phyloP scores from a whole-genome alignment of 2,329 filamentous ascomycete genomes.

The Colletotrichum cuscutae region DNA sequence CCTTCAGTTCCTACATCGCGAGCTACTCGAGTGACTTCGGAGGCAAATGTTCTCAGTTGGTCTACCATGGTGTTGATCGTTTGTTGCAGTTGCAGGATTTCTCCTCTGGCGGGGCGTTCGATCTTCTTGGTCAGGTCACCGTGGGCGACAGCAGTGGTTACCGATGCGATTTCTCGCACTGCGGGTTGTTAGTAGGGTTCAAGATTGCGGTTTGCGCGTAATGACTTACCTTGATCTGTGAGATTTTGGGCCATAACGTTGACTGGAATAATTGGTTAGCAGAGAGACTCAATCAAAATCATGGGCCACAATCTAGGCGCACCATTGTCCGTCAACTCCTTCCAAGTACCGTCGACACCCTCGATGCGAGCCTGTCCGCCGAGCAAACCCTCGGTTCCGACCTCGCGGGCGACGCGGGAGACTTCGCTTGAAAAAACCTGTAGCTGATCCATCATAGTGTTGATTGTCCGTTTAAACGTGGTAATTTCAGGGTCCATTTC shows the following conservation, averaged over 20 bases:
- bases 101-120: conserved; percentile 81
- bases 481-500: conserved; percentile 99
- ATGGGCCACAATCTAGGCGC: conserved; percentile 33
- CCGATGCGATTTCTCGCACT: conserved; percentile 86
- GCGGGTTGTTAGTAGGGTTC: neutral
- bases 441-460: conserved; percentile 98
- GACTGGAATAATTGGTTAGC: conserved; percentile 55
- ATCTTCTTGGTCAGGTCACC: conserved; percentile 88
- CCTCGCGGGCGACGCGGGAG: conserved; percentile 91
- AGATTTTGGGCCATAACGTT: conserved; percentile 88
- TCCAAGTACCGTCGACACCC: conserved; percentile 96
- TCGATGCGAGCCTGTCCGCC: conserved; percentile 94
- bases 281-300: neutral
- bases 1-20: conserved; percentile 87
- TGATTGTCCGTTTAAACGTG: conserved; percentile 97
- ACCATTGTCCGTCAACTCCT: conserved; percentile 91
- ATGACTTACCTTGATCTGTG: conserved; percentile 72
- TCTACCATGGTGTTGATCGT: conserved; percentile 94
- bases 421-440: conserved; percentile 98
- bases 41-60: conserved; percentile 84
- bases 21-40: conserved; percentile 84
- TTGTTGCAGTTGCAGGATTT: conserved; percentile 85
- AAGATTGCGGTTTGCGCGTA: neutral
- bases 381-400: conserved; percentile 94
- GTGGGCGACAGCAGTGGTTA: conserved; percentile 85